Evolutionary conservation across 805 yeast species (phyloP).

Genomic region (Peterozyma toletana): DNA sequence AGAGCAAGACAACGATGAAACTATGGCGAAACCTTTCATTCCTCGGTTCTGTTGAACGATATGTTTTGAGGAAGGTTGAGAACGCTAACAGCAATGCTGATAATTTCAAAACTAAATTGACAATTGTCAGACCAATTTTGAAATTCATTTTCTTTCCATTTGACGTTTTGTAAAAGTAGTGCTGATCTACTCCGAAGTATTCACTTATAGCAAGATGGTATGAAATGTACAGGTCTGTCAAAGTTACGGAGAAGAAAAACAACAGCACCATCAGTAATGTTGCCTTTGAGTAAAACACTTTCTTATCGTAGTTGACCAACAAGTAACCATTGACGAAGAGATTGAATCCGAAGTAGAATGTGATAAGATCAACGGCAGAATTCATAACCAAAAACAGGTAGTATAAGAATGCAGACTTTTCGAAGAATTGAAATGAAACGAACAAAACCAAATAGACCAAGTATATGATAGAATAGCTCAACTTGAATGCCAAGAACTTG

Average conservation of each 20-base stretch:
- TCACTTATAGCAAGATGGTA: too few relatives aligned
- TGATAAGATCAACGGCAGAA: slow-evolving; percentile 1
- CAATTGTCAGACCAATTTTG: too few relatives aligned
- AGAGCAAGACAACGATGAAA: too few relatives aligned
- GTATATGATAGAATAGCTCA: background rate
- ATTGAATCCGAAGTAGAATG: slow-evolving; percentile 4
- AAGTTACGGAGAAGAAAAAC: slow-evolving; percentile 2
- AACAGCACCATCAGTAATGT: slow-evolving; percentile 2
- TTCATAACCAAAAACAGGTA: slow-evolving; percentile 3
- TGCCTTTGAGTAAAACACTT: background rate
- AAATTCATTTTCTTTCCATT: too few relatives aligned
- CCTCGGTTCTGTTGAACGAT: too few relatives aligned
- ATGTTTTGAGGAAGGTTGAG: too few relatives aligned
- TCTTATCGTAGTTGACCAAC: slow-evolving; percentile 1
- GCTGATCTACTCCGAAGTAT: too few relatives aligned
- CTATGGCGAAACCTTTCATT: too few relatives aligned
- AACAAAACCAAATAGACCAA: slow-evolving; percentile 5
- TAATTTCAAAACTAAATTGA: too few relatives aligned
- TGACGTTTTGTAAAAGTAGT: too few relatives aligned
- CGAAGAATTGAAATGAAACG: slow-evolving; percentile 2
- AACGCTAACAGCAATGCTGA: too few relatives aligned
- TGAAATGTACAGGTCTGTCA: too few relatives aligned
- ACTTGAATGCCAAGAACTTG: slow-evolving; percentile 1
- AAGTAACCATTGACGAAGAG: slow-evolving; percentile 4
- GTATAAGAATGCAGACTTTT: slow-evolving; percentile 1